Percentiles rank a stretch among this genome's conserved stretches.
Evolutionary conservation across 495 filamentous ascomycete genomes (phyloP).

Genomic region (Aspergillus saccharolyticus): DNA sequence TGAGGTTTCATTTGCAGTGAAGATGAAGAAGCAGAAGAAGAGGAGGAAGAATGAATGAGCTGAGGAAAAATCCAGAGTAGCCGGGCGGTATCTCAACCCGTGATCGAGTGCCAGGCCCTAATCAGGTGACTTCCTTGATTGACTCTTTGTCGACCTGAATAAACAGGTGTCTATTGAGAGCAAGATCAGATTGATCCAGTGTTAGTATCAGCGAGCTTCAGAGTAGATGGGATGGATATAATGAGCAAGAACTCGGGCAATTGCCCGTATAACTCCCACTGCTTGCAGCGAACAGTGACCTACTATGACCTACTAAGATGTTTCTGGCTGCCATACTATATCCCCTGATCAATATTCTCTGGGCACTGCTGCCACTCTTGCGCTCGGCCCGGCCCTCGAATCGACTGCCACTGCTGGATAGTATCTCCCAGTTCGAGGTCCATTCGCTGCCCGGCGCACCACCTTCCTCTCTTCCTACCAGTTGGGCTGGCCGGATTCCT

Average conservation of each 20-base stretch:
- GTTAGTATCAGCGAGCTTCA: too few species aligned
- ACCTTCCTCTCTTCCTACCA: conserved; percentile 22
- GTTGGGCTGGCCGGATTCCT: conserved; percentile 39
- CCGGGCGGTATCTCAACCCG: too few species aligned
- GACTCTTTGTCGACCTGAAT: background rate
- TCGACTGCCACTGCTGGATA: too few species aligned
- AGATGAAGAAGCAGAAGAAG: too few species aligned
- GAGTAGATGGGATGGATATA: too few species aligned
- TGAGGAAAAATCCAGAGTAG: background rate
- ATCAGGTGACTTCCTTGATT: background rate
- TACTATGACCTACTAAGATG: background rate
- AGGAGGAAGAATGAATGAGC: too few species aligned
- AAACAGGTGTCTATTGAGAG: background rate
- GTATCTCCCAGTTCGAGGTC: conserved; percentile 26
- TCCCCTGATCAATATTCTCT: conserved; percentile 21
- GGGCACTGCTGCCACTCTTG: conserved; percentile 11
- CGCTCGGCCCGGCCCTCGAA: conserved; percentile 10
- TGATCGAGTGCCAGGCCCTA: background rate
- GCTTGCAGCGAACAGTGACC: too few species aligned
- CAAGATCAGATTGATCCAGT: background rate
- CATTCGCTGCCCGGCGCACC: conserved; percentile 26
- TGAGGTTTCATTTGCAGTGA: too few species aligned
- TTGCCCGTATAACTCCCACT: too few species aligned
- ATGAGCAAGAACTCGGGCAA: too few species aligned
- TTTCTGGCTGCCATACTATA: conserved; percentile 3